Evolutionary conservation across 495 filamentous ascomycete species (phyloP), one percentile per base, ranked within the genome.

Genomic region (Parmelia sp.): DNA sequence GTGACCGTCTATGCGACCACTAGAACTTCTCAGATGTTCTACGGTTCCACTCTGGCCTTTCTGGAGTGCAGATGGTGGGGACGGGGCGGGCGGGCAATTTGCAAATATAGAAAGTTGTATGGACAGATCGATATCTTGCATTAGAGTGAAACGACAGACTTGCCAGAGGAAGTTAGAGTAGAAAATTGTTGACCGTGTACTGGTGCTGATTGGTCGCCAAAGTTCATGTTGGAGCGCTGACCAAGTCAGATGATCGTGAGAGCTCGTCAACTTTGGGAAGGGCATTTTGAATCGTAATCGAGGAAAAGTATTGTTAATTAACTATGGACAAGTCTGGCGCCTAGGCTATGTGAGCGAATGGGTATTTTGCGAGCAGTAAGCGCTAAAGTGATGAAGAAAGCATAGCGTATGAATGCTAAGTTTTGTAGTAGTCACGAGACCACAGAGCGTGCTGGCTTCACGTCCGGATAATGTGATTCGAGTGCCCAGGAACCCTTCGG

Each of bases 401-500:
- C 56, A 58, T n/a, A 51, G 35, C 39, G 29, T 49, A 17, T 42
- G 53, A 27, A 39, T 59, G 10, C 37, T 35, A 17, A 47, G 1
- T 0, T 9, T 56, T 27, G 33, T 66, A 36, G 19, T 29, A 35
- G 29, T 55, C 51, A 55, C 33, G 59, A 61, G 35, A 25, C 35
- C 40, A 23, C 58, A 17, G 14, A 14, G 27, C 27, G 53, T 49
- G 33, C 55, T 57, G 60, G 33, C 31, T 7, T 69, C 62, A 71
- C 47, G 61, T 42, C 49, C 72, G 70, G 44, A 90, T 83, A 56
- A 93, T 91, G 74, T 96, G 91, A 69, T 87, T 92, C 69, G 92
- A 93, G 73, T 96, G 91, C 0, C 91, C 91, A 0, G 90, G 91
- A 36, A 93, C 87, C 73, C 85, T 88, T 68, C 79, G 79, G 58